Evolutionary conservation across 495 filamentous ascomycete genomes (phyloP), one percentile per base, ranked within the genome.

Genomic region (Pyrenopolyporus hunteri): DNA sequence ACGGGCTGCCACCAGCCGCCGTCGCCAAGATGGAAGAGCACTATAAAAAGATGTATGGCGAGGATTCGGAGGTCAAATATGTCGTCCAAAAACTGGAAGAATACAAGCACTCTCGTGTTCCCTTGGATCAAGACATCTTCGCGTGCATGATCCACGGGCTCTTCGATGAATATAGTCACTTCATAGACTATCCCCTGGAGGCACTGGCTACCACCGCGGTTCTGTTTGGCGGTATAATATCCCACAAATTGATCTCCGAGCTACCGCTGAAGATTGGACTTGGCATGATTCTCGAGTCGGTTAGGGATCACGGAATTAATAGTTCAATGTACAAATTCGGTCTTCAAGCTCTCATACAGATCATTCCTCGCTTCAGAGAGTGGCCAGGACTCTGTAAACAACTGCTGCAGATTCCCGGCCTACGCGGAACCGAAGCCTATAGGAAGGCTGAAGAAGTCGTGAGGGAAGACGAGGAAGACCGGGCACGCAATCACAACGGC

Each of bases 81-180:
- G 85, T 98, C 64, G 85, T 98, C 51, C 85, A 89, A 51, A 82
- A 88, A 40, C 86, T 99, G 62, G 85, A 89, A 59, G 79, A 81
- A 35, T 93, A 94, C 76, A 97, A 97, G 74, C 83, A 83, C 31
- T 98, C 95, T 0, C 82, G 83, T 19, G 89, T 94, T 48, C 85
- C 91, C 1, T 76, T 84, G 10, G 91, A 96, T 48, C 92, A 96
- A 70, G 94, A 99, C 67, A 80, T 96, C 3, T 99, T 98, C 70
- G 90, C 93, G 9, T 97, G 93, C 74, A 98, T 99, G 94, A 92
- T 99, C 25, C 93, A 97, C 64, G 94, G 94, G 0, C 80, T 99
- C 6, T 97, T 98, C 63, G 94, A 99, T 64, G 94, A 99, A 74
- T 99, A 97, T 70, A 86, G 88, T 39, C 96, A 95, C 71, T 99